phyloP scores from a whole-genome alignment of 257 asterid genomes.

The Scutellaria barbata region DNA sequence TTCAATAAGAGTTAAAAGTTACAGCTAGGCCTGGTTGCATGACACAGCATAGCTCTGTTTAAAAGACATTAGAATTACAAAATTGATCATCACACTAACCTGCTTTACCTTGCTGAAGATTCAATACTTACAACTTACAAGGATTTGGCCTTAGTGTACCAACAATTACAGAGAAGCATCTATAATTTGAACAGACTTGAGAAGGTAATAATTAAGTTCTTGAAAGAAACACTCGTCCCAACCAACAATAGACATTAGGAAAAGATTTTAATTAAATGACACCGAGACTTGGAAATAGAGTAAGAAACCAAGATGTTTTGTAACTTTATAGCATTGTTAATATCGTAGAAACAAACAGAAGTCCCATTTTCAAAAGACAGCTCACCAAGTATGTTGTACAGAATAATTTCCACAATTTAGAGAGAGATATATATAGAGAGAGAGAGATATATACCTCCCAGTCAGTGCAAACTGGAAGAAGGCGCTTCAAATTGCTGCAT shows the following conservation, averaged over 20 bases:
- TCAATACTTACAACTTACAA: conserved; percentile 6
- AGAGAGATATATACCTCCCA: conserved; percentile 80
- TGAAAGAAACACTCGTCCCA: neutral
- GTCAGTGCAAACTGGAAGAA: conserved; percentile 92
- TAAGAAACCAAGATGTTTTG: conserved; percentile 17
- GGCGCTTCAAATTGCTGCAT: conserved; percentile 90
- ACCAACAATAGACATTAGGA: neutral
- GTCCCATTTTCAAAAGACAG: conserved; percentile 18
- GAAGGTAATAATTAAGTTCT: conserved; percentile 18
- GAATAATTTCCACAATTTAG: conserved; percentile 18
- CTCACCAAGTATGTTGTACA: conserved; percentile 22
- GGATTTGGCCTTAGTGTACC: neutral
- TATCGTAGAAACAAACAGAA: neutral
- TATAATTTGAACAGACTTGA: neutral
- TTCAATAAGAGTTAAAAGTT: conserved; percentile 3
- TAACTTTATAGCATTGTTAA: neutral
- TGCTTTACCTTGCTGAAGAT: neutral
- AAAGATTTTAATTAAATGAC: neutral
- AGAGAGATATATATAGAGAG: conserved; percentile 37
- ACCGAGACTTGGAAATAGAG: neutral
- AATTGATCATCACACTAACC: neutral
- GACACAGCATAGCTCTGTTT: neutral
- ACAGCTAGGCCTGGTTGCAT: neutral
- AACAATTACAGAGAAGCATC: neutral
- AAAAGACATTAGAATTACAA: neutral